These are phyloP conservation scores for Endocalyx cinctus DNA, from an alignment of 2,329 filamentous ascomycete genomes.

Conservation along the genomic window DNA sequence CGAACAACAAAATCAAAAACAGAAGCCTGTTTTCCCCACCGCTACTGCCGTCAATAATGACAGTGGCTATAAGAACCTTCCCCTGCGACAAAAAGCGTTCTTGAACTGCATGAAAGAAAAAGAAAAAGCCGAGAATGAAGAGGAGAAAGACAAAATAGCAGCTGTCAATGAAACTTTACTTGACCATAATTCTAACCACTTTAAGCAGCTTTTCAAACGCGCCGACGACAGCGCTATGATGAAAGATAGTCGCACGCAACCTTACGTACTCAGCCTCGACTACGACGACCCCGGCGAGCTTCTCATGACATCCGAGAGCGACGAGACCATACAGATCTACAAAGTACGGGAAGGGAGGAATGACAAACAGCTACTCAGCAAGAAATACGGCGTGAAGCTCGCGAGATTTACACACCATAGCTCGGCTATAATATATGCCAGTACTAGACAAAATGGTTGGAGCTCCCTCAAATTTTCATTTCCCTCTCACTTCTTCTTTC, in stretches of 20 bases:
- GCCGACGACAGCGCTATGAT: no score
- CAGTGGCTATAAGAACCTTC: no score
- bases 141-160: constrained; percentile 2
- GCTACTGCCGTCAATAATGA: no score
- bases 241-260: constrained; percentile 47
- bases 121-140: neutral
- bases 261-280: constrained; percentile 82
- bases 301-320: constrained; percentile 83
- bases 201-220: constrained; percentile 54
- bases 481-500: no score
- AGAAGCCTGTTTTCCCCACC: no score
- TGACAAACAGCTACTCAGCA: constrained; percentile 84
- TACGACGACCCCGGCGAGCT: constrained; percentile 95
- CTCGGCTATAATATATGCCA: constrained; percentile 89
- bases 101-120: no score
- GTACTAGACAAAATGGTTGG: constrained; percentile 85
- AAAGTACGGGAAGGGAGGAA: constrained; percentile 87
- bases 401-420: constrained; percentile 91
- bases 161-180: no score
- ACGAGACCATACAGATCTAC: constrained; percentile 94
- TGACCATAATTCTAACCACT: no score
- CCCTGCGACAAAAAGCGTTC: no score
- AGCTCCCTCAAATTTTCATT: neutral
- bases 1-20: no score
- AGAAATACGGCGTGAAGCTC: constrained; percentile 94